phyloP scores from a whole-genome alignment of 176 grass and related monocot genomes.

The Alloteropsis semialata region DNA sequence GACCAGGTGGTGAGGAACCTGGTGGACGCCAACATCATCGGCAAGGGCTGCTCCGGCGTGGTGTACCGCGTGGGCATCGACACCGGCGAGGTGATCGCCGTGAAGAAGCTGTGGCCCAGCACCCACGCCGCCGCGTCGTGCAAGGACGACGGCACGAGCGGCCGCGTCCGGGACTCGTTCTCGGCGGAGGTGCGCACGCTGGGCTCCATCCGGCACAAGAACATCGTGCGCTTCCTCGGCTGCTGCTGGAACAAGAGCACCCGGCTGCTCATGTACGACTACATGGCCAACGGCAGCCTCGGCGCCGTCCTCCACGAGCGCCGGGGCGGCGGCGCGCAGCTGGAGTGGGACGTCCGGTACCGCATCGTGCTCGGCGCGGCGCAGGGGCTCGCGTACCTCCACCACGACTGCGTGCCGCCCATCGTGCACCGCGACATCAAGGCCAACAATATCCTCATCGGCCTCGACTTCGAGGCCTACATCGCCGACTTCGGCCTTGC shows the following conservation, averaged over 20 bases:
- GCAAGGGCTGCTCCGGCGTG: constrained; percentile 87
- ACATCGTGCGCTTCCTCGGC: constrained; percentile 89
- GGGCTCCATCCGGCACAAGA: constrained; percentile 95
- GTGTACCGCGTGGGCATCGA: constrained; percentile 90
- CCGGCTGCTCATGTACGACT: constrained; percentile 92
- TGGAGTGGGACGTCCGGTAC: constrained; percentile 93
- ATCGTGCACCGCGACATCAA: constrained; percentile 97
- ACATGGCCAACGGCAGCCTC: constrained; percentile 97
- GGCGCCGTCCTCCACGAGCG: constrained; percentile 88
- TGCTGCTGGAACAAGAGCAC: constrained; percentile 97
- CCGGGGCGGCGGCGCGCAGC: constrained; percentile 49
- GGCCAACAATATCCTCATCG: constrained; percentile 95
- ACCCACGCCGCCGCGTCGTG: background rate
- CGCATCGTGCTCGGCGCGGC: constrained; percentile 77
- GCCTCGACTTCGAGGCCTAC: constrained; percentile 91
- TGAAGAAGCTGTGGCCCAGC: constrained; percentile 88
- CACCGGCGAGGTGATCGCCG: constrained; percentile 85
- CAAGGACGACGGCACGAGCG: constrained; percentile 41
- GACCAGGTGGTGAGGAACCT: constrained; percentile 85
- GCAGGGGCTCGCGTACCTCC: constrained; percentile 88
- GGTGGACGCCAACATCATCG: constrained; percentile 85
- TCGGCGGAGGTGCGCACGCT: constrained; percentile 92
- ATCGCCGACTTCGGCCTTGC: constrained; percentile 98
- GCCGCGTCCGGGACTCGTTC: constrained; percentile 76
- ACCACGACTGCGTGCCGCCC: constrained; percentile 89